Evolutionary conservation across 441 rosid genomes (phyloP), one percentile per base, ranked within the genome.

Genomic region (Sinapis alba): DNA sequence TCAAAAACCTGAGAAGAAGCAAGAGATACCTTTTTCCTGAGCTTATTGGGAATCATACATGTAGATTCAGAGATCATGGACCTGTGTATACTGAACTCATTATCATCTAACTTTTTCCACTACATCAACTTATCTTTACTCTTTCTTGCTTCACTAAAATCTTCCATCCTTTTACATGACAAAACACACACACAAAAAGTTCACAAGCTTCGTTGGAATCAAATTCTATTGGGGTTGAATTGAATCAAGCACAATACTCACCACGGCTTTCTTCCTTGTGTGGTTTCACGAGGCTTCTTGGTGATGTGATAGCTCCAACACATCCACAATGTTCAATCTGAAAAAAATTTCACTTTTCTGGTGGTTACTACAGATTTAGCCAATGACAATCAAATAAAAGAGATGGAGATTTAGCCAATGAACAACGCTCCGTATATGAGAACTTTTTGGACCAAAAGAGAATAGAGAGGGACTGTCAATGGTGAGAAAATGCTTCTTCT

Each of bases 71-170:
- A 62, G 13, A 81, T 79, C 84, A 76, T 83, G 12, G 84, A 72
- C 68, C 75, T 72, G 7, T 76, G 78, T 26, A 80, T 72, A 15
- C 80, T 78, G 67, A 77, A 30, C 9, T 68, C 84, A 27, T 62
- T 56, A 73, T 79, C 83, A 71, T 76, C 79, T 62, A 75, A 68
- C 58, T 78, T 80, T 78, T 73, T 83, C 83, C 83, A 83, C n/a
- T 51, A 20, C 27, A 61, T 66, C 18, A 16, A 13, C 36, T 69
- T 72, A 27, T 72, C 78, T 43, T 79, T 63, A 21, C 70, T 75
- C 12, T 7, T 73, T 28, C 75, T 38, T 23, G 6, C 72, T 65
- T 65, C 69, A 69, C 68, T 51, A 70, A 16, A 58, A 60, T 71
- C 71, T 69, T 70, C 65, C 0, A 69, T 62, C 15, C 4, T 64